Evolutionary conservation across 768 basidiomycete species (phyloP), one percentile per base, ranked within the genome.

Genomic region (Russula lepida): DNA sequence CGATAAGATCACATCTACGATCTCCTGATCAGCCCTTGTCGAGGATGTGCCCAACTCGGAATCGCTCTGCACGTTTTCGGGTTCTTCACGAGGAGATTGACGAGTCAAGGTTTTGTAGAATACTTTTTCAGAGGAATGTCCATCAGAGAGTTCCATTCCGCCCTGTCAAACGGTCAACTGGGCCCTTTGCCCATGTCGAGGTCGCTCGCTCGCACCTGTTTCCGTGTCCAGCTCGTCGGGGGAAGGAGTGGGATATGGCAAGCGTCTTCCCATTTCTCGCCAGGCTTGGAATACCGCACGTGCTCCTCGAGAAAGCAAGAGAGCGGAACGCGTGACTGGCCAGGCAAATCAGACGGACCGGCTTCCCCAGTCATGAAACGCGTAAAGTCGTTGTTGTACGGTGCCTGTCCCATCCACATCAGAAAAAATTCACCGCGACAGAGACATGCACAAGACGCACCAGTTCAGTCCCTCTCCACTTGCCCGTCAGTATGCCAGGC

Each of bases 1-100:
- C 5, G 66, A 50, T 58, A 66, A 43, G 25, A 65, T 59, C 19
- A 66, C 64, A 33, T 66, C 66, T 33, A 58, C 51, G 23, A 63
- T 56, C 15, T 43, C 63, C 30, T 52, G 43, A 46, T 43, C 48
- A 30, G 5, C 21, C 12, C 19, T 50, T 39, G 47, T 43, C 44
- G 35, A 32, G 9, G 21, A 3, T 19, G 30, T 28, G 19, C 15
- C 54, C 23, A 41, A 57, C 21, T 57, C 28, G 21, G 37, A 32
- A 47, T 39, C 57, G 33, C n/a, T 4, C 46, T 63, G 43, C 50
- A 43, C 52, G 37, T 27, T 52, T 39, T 33, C 51, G 32, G 44
- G 37, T 23, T 53, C 56, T 43, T 54, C 33, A 50, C 41, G 32
- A 43, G 17, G 13, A 37, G n/a, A 46, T 39, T 41, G 39, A 15